Conservation (phyloP, 1,139 yeast genomes). For the Geotrichum citri-aurantii region DNA sequence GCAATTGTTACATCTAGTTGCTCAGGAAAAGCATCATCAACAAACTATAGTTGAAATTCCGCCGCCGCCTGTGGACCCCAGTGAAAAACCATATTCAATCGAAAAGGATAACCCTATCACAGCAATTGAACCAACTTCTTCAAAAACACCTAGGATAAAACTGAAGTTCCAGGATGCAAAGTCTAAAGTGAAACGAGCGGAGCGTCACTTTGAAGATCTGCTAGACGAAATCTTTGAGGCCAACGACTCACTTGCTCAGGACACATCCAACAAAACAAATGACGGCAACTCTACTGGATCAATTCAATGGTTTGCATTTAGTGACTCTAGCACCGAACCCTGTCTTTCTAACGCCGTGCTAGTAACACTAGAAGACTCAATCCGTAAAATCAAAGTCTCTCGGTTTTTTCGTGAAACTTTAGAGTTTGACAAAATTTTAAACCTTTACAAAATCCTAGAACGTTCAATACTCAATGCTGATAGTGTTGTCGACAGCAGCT, state of each 20-base stretch:
- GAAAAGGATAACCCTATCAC: conserved; percentile 16
- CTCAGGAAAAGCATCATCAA: conserved; percentile 10
- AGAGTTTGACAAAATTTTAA: conserved; percentile 21
- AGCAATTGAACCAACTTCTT: conserved; percentile 6
- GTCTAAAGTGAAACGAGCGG: conserved; percentile 15
- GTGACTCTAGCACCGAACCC: conserved; percentile 17
- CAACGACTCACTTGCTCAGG: conserved; percentile 20
- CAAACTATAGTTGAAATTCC: conserved; percentile 15
- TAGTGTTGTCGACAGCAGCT: conserved; percentile 15
- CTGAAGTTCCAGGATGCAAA: conserved; percentile 11
- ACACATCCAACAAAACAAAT: conserved; percentile 8
- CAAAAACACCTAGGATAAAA: conserved; percentile 1
- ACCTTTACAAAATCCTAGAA: conserved; percentile 21
- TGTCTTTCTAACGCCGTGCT: conserved; percentile 20
- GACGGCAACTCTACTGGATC: conserved; percentile 18
- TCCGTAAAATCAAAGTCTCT: conserved; percentile 19
- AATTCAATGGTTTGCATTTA: conserved; percentile 14
- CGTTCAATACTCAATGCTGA: conserved; percentile 19
- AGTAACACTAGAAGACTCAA: conserved; percentile 20
- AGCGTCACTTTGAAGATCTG: conserved; percentile 15
- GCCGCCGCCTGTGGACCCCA: conserved; percentile 11
- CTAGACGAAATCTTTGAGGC: conserved; percentile 25
- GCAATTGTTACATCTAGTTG: conserved; percentile 6
- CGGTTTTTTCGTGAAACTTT: conserved; percentile 17
- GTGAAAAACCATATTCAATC: conserved; percentile 14